These are phyloP conservation scores for Ogataea hybrid DNA, from an alignment of 1,139 yeast genomes.

Conservation along the genomic window DNA sequence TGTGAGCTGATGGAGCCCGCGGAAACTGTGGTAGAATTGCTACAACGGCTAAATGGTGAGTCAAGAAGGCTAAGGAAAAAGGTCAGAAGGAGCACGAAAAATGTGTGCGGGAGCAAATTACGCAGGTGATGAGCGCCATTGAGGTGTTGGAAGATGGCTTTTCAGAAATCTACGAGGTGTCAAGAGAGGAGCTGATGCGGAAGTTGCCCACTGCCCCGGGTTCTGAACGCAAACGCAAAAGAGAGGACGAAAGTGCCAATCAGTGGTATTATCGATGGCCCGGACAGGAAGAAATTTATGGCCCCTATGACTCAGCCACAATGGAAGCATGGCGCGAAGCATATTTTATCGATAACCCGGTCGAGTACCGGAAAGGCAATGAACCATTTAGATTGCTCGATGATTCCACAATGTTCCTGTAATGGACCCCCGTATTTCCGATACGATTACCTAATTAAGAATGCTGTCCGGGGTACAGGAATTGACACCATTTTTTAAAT, in stretches of 20 bases:
- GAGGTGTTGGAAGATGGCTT: slow-evolving; percentile 46
- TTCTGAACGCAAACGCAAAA: slow-evolving; percentile 19
- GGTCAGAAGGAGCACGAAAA: slow-evolving; percentile 10
- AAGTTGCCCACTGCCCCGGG: slow-evolving; percentile 46
- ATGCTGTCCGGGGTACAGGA: slow-evolving; percentile 11
- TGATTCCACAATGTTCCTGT: slow-evolving; percentile 5
- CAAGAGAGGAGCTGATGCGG: slow-evolving; percentile 60
- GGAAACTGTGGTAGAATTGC: slow-evolving; percentile 64
- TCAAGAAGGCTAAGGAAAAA: slow-evolving; percentile 28
- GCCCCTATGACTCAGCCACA: slow-evolving; percentile 56
- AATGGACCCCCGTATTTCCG: slow-evolving; percentile 5
- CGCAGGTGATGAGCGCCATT: slow-evolving; percentile 48
- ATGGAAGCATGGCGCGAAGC: slow-evolving; percentile 59
- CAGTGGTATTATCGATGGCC: slow-evolving; percentile 64
- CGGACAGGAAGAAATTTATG: slow-evolving; percentile 47
- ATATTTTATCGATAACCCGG: slow-evolving; percentile 40
- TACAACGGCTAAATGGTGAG: slow-evolving; percentile 44
- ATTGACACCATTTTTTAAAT: slow-evolving; percentile 3
- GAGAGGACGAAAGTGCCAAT: slow-evolving; percentile 19
- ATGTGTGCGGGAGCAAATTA: slow-evolving; percentile 32
- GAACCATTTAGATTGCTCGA: slow-evolving; percentile 4
- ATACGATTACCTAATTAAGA: slow-evolving; percentile 1
- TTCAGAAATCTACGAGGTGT: slow-evolving; percentile 50
- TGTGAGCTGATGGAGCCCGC: slow-evolving; percentile 47
- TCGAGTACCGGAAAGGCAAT: slow-evolving; percentile 15